Evolutionary conservation across 2,329 filamentous ascomycete genomes (phyloP).

Genomic region (Diaporthe nobilis): DNA sequence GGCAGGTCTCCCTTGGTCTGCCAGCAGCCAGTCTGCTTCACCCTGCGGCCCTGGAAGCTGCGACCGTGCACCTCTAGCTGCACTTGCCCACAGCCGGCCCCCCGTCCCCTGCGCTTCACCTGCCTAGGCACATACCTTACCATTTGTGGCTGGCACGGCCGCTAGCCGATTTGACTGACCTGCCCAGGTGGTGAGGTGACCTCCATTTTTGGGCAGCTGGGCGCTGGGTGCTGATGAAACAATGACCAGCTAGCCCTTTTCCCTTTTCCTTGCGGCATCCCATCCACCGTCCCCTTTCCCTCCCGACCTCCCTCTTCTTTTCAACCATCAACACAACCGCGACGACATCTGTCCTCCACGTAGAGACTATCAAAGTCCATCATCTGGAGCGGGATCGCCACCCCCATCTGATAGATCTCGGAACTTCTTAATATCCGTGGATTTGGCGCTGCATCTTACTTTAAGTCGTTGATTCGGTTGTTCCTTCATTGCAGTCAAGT

Average conservation of each 20-base stretch:
- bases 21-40: neutral
- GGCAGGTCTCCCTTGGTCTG: constrained; percentile 17
- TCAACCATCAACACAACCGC: constrained; percentile 45
- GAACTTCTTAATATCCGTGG: constrained; percentile 24
- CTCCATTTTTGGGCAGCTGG: constrained; percentile 35
- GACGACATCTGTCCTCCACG: constrained; percentile 37
- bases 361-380: constrained; percentile 36
- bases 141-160: constrained; percentile 25
- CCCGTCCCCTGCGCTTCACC: neutral
- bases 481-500: constrained; percentile 33
- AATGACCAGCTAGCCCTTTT: constrained; percentile 37
- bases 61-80: constrained; percentile 10
- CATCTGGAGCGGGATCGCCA: constrained; percentile 28
- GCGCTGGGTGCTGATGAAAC: constrained; percentile 38
- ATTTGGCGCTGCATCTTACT: constrained; percentile 30
- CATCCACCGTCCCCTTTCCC: constrained; percentile 44
- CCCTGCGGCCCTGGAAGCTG: neutral
- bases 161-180: constrained; percentile 29
- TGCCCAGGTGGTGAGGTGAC: constrained; percentile 5
- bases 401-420: constrained; percentile 28
- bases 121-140: neutral
- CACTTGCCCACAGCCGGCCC: neutral
- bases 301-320: constrained; percentile 42
- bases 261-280: constrained; percentile 35
- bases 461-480: constrained; percentile 37